Conservation (phyloP, 1,139 yeast genomes). For the Torulaspora globosa region DNA sequence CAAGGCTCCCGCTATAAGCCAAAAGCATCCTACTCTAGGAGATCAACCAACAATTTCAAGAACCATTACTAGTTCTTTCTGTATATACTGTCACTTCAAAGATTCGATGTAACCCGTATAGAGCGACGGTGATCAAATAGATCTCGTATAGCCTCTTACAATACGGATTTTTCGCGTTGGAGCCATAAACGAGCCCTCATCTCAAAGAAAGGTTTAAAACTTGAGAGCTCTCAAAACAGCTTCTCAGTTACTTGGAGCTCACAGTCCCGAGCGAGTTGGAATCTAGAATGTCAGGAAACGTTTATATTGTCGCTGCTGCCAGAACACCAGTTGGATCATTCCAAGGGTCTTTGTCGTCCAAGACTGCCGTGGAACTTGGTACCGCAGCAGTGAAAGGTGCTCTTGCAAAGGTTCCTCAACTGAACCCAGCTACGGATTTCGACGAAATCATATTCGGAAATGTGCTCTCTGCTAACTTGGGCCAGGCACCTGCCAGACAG, state of each 20-base stretch:
- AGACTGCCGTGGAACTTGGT: slow-evolving; percentile 80
- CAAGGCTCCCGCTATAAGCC: slow-evolving; percentile 6
- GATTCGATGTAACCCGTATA: background rate
- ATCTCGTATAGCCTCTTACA: background rate
- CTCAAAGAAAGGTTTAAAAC: too few species aligned
- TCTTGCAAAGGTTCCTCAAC: slow-evolving; percentile 72
- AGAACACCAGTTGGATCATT: slow-evolving; percentile 96
- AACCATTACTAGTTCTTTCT: slow-evolving; percentile 2
- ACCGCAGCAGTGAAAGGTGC: slow-evolving; percentile 89
- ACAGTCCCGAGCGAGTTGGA: background rate
- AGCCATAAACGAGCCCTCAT: background rate
- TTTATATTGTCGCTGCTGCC: slow-evolving; percentile 83
- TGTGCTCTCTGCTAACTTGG: slow-evolving; percentile 87
- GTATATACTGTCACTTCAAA: slow-evolving; percentile 7
- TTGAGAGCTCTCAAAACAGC: background rate
- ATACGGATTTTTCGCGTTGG: slow-evolving; percentile 1
- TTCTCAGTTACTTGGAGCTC: background rate
- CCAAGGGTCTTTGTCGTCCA: slow-evolving; percentile 75
- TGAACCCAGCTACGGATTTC: slow-evolving; percentile 64
- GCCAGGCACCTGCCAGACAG: slow-evolving; percentile 98
- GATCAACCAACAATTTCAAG: slow-evolving; percentile 1
- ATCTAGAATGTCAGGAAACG: slow-evolving; percentile 43
- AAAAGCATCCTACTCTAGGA: background rate
- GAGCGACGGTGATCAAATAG: slow-evolving; percentile 1
- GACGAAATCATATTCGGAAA: slow-evolving; percentile 93